Evolutionary conservation across 345 rosid species (phyloP).

Genomic region (Eucalyptus fibrosa): DNA sequence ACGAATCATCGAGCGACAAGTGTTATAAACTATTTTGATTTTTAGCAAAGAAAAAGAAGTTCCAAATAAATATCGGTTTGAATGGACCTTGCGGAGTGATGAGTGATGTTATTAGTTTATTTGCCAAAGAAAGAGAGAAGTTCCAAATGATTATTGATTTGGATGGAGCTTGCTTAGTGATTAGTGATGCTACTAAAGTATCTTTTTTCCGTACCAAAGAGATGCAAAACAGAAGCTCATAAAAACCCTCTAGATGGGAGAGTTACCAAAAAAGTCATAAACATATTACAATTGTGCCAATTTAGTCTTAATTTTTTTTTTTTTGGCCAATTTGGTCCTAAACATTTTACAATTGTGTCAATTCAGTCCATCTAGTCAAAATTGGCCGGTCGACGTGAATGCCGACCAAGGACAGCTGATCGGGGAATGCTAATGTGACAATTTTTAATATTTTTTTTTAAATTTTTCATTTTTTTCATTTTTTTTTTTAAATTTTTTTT

Average conservation of each 20-base stretch:
- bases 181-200: background rate
- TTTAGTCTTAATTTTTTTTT: too few relatives aligned
- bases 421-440: rapidly evolving
- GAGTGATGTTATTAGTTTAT: background rate
- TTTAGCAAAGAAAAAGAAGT: background rate
- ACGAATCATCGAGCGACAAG: background rate
- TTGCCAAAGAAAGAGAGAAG: background rate
- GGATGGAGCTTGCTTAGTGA: background rate
- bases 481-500: too few relatives aligned
- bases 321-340: too few relatives aligned
- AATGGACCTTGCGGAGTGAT: background rate
- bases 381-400: too few relatives aligned
- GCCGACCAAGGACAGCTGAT: too few relatives aligned
- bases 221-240: background rate
- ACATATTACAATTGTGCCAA: rapidly evolving
- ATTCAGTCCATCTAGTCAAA: rapidly evolving
- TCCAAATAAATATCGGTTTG: background rate
- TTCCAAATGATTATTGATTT: background rate
- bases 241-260: too few relatives aligned
- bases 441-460: too few relatives aligned
- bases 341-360: too few relatives aligned
- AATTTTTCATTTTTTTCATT: too few relatives aligned
- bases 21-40: background rate
- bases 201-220: background rate
- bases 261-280: too few relatives aligned